Conservation (phyloP, 2,329 filamentous ascomycete species). For the Grosmannia clavigera region DNA sequence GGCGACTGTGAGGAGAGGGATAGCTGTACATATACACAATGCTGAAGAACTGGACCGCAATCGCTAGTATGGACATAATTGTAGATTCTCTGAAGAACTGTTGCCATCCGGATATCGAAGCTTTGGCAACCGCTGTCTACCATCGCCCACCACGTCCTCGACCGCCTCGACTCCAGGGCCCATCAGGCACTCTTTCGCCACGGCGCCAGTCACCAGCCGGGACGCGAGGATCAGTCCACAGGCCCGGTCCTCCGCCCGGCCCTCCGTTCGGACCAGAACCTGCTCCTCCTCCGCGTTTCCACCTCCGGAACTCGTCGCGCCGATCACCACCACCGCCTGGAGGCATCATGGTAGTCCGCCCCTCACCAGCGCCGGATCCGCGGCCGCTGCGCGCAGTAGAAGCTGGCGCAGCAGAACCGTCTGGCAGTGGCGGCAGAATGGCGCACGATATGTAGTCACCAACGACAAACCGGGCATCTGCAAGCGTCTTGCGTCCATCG, state of each 20-base stretch:
- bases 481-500: conserved; percentile 58
- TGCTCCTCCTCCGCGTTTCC: background rate
- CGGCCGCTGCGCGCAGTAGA: conserved; percentile 33
- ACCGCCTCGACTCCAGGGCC: conserved; percentile 32
- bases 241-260: background rate
- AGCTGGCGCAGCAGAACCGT: conserved; percentile 57
- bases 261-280: background rate
- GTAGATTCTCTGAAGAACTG: background rate
- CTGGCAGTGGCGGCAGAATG: conserved; percentile 57
- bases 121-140: background rate
- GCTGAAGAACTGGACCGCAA: background rate
- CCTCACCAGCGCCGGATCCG: conserved; percentile 25
- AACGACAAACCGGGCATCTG: conserved; percentile 69
- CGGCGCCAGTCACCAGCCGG: conserved; percentile 54
- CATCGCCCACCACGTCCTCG: conserved; percentile 7
- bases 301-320: background rate
- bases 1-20: background rate
- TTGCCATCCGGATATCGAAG: background rate
- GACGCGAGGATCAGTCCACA: conserved; percentile 13
- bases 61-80: background rate
- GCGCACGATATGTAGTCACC: conserved; percentile 82
- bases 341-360: conserved; percentile 12
- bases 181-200: conserved; percentile 49
- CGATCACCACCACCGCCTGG: conserved; percentile 1
- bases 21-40: conserved; percentile 28